These are phyloP conservation scores for Nakaseomyces nivariensis DNA, from an alignment of 1,139 yeast species.

Conservation along the genomic window DNA sequence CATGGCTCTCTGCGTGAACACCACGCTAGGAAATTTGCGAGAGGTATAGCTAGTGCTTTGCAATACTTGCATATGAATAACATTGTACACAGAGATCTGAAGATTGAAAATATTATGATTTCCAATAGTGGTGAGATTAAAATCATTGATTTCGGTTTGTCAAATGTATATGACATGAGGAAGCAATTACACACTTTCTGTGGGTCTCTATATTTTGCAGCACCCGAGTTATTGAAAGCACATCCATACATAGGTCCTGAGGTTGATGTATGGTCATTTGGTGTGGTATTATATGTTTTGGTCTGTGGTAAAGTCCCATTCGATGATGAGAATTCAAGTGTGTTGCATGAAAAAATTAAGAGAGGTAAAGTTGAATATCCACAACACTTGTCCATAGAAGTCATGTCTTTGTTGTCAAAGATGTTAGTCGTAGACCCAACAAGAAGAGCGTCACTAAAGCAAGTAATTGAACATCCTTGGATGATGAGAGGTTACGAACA, in stretches of 20 bases:
- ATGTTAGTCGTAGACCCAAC: constrained; percentile 89
- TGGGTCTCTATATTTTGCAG: constrained; percentile 96
- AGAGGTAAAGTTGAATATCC: constrained; percentile 92
- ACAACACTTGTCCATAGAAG: constrained; percentile 65
- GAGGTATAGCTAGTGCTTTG: constrained; percentile 92
- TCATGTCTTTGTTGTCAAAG: constrained; percentile 69
- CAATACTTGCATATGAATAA: constrained; percentile 90
- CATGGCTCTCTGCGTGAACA: constrained; percentile 92
- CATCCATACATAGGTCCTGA: constrained; percentile 93
- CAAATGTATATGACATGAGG: constrained; percentile 71
- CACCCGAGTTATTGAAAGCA: constrained; percentile 91
- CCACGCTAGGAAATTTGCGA: constrained; percentile 88
- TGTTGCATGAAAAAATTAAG: constrained; percentile 88
- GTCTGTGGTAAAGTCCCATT: constrained; percentile 98
- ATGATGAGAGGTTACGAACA: constrained; percentile 81
- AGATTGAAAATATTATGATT: constrained; percentile 93
- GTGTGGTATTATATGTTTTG: constrained; percentile 85
- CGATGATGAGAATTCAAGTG: constrained; percentile 90
- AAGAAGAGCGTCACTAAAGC: constrained; percentile 69
- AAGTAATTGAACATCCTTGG: constrained; percentile 89
- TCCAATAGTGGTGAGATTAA: constrained; percentile 89
- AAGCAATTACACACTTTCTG: constrained; percentile 83
- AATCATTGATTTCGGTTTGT: constrained; percentile 91
- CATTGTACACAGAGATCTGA: constrained; percentile 92
- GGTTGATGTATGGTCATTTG: constrained; percentile 97